Evolutionary conservation across 2,329 filamentous ascomycete genomes (phyloP).

Genomic region (Ophiocordyceps unilateralis): DNA sequence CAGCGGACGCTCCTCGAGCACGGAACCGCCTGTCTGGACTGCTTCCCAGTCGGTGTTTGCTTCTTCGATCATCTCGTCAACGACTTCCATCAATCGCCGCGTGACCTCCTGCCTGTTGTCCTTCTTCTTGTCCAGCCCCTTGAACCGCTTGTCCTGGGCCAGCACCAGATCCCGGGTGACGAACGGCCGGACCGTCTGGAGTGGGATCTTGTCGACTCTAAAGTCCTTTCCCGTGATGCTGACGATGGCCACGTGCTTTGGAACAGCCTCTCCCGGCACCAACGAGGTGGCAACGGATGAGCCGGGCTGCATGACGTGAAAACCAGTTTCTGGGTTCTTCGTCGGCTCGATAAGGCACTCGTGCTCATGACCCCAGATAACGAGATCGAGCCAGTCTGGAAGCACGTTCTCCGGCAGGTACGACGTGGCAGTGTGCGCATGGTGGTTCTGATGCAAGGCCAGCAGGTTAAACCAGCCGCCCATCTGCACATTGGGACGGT

Average conservation of each 20-base stretch:
- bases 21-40: slow-evolving; percentile 49
- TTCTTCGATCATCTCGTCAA: slow-evolving; percentile 75
- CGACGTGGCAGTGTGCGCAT: slow-evolving; percentile 79
- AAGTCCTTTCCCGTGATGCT: slow-evolving; percentile 74
- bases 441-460: slow-evolving; percentile 90
- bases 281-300: slow-evolving; percentile 92
- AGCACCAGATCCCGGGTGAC: slow-evolving; percentile 70
- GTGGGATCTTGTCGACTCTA: slow-evolving; percentile 57
- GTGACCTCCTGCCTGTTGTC: slow-evolving; percentile 75
- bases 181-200: slow-evolving; percentile 84
- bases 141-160: slow-evolving; percentile 57
- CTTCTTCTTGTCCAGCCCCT: slow-evolving; percentile 59
- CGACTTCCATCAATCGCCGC: slow-evolving; percentile 54
- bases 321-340: slow-evolving; percentile 72
- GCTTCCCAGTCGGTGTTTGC: slow-evolving; percentile 68
- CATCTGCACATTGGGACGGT: slow-evolving; percentile 61
- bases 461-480: slow-evolving; percentile 92
- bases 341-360: slow-evolving; percentile 81
- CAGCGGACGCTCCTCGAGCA: slow-evolving; percentile 46
- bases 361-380: slow-evolving; percentile 96
- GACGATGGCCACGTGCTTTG: slow-evolving; percentile 80
- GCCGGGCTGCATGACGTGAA: slow-evolving; percentile 93
- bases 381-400: slow-evolving; percentile 76
- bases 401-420: slow-evolving; percentile 89
- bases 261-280: slow-evolving; percentile 71